phyloP scores from a whole-genome alignment of 2,329 filamentous ascomycete genomes.

The Alternaria ethzedia region DNA sequence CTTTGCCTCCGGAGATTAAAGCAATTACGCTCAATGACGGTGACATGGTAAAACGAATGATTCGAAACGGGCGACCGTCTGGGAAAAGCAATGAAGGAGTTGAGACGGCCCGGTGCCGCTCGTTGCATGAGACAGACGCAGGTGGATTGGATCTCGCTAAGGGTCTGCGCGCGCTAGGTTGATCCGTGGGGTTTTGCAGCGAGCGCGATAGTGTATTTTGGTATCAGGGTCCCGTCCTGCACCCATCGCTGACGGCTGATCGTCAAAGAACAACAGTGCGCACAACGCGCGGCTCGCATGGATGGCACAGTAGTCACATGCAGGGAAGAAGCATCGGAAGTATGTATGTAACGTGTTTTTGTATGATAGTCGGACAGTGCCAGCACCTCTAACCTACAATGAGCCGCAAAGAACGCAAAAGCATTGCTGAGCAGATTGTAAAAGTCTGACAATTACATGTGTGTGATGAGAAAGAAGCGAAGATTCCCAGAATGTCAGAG shows the following conservation, averaged over 20 bases:
- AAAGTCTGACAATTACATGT: conserved; percentile 30
- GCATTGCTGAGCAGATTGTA: conserved; percentile 27
- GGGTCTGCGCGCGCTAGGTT: conserved; percentile 15
- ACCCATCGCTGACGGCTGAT: neutral
- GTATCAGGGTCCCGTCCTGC: conserved; percentile 3
- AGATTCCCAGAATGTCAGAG: conserved; percentile 42
- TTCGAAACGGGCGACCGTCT: neutral
- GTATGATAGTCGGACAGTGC: conserved; percentile 36
- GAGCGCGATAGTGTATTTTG: conserved; percentile 3
- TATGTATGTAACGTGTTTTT: conserved; percentile 20
- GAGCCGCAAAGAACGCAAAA: conserved; percentile 17
- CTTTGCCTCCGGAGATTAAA: conserved; percentile 94
- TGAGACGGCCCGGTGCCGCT: conserved; percentile 10
- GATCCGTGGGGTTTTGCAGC: conserved; percentile 1
- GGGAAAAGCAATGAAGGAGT: conserved; percentile 7
- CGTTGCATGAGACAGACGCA: conserved; percentile 4
- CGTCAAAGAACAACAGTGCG: neutral
- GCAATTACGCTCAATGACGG: conserved; percentile 70
- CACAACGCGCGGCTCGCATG: conserved; percentile 1
- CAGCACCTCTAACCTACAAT: conserved; percentile 42
- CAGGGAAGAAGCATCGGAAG: conserved; percentile 1
- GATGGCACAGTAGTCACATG: neutral
- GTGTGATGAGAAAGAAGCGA: conserved; percentile 32
- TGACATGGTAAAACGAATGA: conserved; percentile 11
- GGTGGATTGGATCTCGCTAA: conserved; percentile 17